A percentile compares a stretch with the other conserved stretches of the same genome.
These are phyloP conservation scores for Pichia ethanolica DNA, from an alignment of 805 yeast genomes.

Conservation along the genomic window DNA sequence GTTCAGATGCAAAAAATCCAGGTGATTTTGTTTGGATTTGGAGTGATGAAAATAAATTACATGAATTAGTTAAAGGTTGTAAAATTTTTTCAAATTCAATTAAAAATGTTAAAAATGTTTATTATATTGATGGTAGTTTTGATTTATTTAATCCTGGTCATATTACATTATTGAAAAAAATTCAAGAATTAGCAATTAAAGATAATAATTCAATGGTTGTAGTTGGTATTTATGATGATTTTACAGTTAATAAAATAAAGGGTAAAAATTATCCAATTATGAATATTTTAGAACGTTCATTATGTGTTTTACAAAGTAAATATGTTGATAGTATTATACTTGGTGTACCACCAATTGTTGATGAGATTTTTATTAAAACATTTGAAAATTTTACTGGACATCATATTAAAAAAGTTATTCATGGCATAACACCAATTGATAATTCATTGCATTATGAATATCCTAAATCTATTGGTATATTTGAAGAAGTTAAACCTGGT, in stretches of 20 bases:
- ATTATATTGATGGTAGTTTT: constrained; percentile 75
- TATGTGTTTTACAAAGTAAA: constrained; percentile 83
- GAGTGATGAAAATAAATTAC: constrained; percentile 20
- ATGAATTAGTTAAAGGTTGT: constrained; percentile 23
- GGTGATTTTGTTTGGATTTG: constrained; percentile 52
- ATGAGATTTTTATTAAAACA: constrained; percentile 29
- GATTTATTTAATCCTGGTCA: constrained; percentile 94
- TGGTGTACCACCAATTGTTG: constrained; percentile 56
- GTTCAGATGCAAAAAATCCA: constrained; percentile 46
- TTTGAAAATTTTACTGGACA: neutral
- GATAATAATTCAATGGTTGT: constrained; percentile 41
- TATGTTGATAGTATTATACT: constrained; percentile 75
- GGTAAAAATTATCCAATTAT: constrained; percentile 74
- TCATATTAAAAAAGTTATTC: neutral
- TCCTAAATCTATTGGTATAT: neutral
- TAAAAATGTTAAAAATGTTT: constrained; percentile 11
- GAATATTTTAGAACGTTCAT: constrained; percentile 77
- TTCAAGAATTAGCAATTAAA: constrained; percentile 32
- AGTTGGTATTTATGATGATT: constrained; percentile 63
- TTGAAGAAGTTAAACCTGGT: neutral
- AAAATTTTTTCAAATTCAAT: neutral
- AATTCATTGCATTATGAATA: neutral
- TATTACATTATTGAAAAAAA: constrained; percentile 57
- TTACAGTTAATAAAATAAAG: constrained; percentile 43
- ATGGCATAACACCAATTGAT: neutral